Conservation (phyloP, 352 stramenopile species). For the Elongisporangium senticosum region DNA sequence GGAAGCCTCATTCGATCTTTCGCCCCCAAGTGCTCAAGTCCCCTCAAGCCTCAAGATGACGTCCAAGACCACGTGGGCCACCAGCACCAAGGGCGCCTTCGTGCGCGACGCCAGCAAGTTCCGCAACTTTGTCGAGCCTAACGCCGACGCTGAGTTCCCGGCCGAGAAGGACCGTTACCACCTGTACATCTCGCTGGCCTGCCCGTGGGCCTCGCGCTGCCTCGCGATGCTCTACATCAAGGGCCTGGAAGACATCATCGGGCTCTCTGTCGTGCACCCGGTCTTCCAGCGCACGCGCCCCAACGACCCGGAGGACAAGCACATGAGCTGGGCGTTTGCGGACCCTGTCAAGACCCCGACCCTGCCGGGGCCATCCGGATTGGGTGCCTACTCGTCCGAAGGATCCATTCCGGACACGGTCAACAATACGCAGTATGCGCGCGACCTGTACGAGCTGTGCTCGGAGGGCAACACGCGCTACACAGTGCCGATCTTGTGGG, state of each 20-base stretch:
- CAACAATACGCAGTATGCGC: slow-evolving; percentile 59
- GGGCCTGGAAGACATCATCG: slow-evolving; percentile 93
- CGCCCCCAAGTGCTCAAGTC: not conserved
- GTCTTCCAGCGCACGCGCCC: slow-evolving; percentile 76
- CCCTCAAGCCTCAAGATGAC: slow-evolving; percentile 32
- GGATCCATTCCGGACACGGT: slow-evolving; percentile 55
- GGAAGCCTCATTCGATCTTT: slow-evolving; percentile 10
- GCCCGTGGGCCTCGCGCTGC: slow-evolving; percentile 83
- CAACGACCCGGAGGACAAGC: slow-evolving; percentile 59
- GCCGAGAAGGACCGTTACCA: slow-evolving; percentile 83
- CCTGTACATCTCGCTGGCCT: slow-evolving; percentile 95
- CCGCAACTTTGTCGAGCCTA: slow-evolving; percentile 71
- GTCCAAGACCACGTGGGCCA: slow-evolving; percentile 53
- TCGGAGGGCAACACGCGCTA: slow-evolving; percentile 74
- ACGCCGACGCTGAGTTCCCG: slow-evolving; percentile 55
- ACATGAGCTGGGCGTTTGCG: slow-evolving; percentile 82
- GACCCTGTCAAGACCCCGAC: slow-evolving; percentile 56
- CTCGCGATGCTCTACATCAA: slow-evolving; percentile 90
- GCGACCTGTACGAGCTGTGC: slow-evolving; percentile 79
- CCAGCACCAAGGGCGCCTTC: slow-evolving; percentile 65
- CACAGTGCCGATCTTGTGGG: slow-evolving; percentile 89
- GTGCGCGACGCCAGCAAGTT: slow-evolving; percentile 71
- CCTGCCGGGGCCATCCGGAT: slow-evolving; percentile 55
- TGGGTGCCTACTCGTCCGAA: slow-evolving; percentile 65
- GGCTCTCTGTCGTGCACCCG: slow-evolving; percentile 88